Evolutionary conservation across 345 rosid genomes (phyloP), one percentile per base, ranked within the genome.

Genomic region (Rubroshorea leprosula): DNA sequence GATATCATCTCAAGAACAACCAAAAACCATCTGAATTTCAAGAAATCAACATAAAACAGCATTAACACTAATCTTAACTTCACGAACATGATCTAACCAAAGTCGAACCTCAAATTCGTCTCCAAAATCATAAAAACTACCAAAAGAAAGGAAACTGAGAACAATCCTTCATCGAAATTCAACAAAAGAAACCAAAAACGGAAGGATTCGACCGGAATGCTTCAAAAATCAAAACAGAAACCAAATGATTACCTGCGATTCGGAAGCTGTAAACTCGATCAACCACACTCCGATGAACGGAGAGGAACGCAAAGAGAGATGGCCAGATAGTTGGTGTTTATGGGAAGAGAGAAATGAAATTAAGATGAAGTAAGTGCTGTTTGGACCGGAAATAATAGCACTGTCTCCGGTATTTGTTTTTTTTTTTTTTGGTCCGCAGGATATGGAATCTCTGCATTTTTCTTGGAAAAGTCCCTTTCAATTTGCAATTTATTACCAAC

Each of bases 401-500:
- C 45, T 54, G 19, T 26, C 62, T 20, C 11, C 58, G 25, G 49
- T 61, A 60, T 52, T 67, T 70, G 45, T 45, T 26, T 48, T 57
- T 72, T 72, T 74, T 69, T 57, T 62, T 60, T 63, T 19, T 54
- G n/a, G n/a, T n/a, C n/a, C n/a, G n/a, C 54, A 25, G 46, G 46
- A 27, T 53, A 65, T 52, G 67, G 77, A 63, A 68, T 68, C 74
- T 58, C 60, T 67, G 70, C 45, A 68, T 25, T 49, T 18, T 70
- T 31, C 26, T 64, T 19, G 0, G 1, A 5, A 3, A 14, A 1
- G 31, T 35, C 49, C 83, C 69, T 63, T 16, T 0, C 6, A 6
- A 0, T 64, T 58, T 22, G 0, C 0, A 0, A 0, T 24, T 64
- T 63, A 60, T 67, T 68, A 43, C 76, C 2, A 14, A 1, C 20